Conservation (phyloP, 805 yeast genomes). For the Nakazawaea holstii region DNA sequence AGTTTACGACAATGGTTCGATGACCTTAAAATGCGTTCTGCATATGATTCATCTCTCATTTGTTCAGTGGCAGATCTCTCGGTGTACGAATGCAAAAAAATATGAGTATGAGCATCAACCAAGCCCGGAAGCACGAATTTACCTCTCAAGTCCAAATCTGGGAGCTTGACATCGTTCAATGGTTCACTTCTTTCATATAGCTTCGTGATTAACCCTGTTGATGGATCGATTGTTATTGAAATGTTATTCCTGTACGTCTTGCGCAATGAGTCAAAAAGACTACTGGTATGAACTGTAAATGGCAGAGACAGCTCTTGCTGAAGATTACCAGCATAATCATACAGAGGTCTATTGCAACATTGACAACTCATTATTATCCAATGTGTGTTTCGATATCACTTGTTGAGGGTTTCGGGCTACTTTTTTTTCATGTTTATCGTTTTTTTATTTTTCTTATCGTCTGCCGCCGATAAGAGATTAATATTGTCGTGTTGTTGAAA, state of each 20-base stretch:
- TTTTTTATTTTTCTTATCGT: background rate
- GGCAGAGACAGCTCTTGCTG: slow-evolving; percentile 3
- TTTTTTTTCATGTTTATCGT: background rate
- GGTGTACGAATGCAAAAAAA: slow-evolving; percentile 23
- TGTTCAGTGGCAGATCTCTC: slow-evolving; percentile 22
- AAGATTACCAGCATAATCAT: background rate
- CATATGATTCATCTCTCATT: slow-evolving; percentile 22
- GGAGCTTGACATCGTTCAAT: slow-evolving; percentile 1
- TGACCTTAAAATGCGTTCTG: slow-evolving; percentile 21
- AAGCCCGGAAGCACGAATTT: slow-evolving; percentile 21
- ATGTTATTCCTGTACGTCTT: slow-evolving; percentile 14
- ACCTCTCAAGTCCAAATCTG: slow-evolving; percentile 20
- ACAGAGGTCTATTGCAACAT: background rate
- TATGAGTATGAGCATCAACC: slow-evolving; percentile 26
- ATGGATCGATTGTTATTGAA: slow-evolving; percentile 17
- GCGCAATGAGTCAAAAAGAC: slow-evolving; percentile 17
- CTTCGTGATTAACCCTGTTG: slow-evolving; percentile 16
- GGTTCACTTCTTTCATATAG: slow-evolving; percentile 9
- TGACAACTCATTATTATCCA: background rate
- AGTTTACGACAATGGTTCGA: slow-evolving; percentile 21
- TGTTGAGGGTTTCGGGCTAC: background rate
- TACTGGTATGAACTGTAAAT: slow-evolving; percentile 18
- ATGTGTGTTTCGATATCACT: background rate
- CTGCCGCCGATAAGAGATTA: too few species aligned
- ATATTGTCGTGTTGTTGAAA: too few species aligned